These are phyloP conservation scores for Ogataea naganishii DNA, from an alignment of 805 yeast genomes.

Conservation along the genomic window DNA sequence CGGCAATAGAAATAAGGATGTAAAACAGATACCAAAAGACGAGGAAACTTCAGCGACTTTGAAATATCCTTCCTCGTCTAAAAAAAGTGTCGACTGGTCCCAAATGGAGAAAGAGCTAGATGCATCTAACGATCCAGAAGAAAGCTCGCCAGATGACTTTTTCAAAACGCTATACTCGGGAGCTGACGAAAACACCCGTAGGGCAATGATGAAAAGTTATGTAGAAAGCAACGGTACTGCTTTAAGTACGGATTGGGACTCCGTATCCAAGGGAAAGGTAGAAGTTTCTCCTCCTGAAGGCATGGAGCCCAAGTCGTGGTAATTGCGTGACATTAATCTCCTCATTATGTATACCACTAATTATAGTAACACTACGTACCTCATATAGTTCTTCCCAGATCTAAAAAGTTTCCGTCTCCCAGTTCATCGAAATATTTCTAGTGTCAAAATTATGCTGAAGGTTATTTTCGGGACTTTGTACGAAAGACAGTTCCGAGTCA, in stretches of 20 bases:
- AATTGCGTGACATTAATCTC: constrained; percentile 2
- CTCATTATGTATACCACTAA: constrained; percentile 2
- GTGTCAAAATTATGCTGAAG: too few species aligned
- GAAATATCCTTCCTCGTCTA: constrained; percentile 57
- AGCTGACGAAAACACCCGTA: constrained; percentile 78
- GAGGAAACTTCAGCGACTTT: constrained; percentile 7
- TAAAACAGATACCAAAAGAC: constrained; percentile 3
- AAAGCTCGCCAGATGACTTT: constrained; percentile 52
- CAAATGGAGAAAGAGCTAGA: constrained; percentile 30
- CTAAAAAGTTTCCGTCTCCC: constrained; percentile 14
- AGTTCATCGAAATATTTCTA: constrained; percentile 11
- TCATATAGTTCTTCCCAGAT: background rate
- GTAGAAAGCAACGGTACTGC: constrained; percentile 93
- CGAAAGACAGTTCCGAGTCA: constrained; percentile 3
- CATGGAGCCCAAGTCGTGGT: constrained; percentile 51
- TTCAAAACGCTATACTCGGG: constrained; percentile 66
- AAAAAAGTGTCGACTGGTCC: constrained; percentile 64
- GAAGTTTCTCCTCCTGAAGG: constrained; percentile 73
- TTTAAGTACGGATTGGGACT: constrained; percentile 88
- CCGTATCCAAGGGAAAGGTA: constrained; percentile 58
- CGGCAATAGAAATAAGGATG: constrained; percentile 3
- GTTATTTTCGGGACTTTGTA: background rate
- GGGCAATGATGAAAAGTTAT: constrained; percentile 97
- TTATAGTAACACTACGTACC: constrained; percentile 3
- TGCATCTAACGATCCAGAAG: constrained; percentile 35